Evolutionary conservation across 2,329 filamentous ascomycete species (phyloP), one percentile per base, ranked within the genome.

Genomic region (Botrytis paeoniae): DNA sequence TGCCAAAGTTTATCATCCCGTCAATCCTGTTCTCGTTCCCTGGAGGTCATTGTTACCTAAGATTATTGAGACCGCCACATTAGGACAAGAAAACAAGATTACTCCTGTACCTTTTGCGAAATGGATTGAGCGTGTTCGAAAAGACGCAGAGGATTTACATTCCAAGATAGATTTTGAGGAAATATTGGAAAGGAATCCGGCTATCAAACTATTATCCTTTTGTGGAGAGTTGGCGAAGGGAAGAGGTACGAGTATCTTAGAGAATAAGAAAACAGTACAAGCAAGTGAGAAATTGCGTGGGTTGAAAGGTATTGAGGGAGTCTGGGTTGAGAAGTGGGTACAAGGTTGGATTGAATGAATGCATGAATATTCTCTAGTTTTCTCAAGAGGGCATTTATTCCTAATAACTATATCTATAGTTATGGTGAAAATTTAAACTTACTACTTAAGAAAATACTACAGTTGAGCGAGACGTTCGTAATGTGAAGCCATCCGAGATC

Each of bases 41-140:
- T 65, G 45, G 37, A 71, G 57, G 8, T 41, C 59, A 6, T 10
- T 64, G 2, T 8, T 64, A 20, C 43, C 70, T 12, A 32, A 0
- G 3, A 65, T 71, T 1, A 48, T 54, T 14, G 22, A 68, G 20
- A 39, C n/a, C 4, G 48, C 32, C 2, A 41, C 22, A 22, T 4
- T 6, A 3, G 25, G 3, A 9, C 1, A 43, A 66, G 25, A 22
- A 8, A 63, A 63, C 16, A 63, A 29, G 4, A 9, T 29, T 4
- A 10, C 22, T 20, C 7, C 39, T 29, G 16, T 59, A 25, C 25
- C 48, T 43, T 60, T 69, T 32, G 4, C 37, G 1, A 48, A 32
- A 54, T 70, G 57, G 69, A 37, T 70, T 62, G 57, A 48, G 4
- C 39, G 7, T 4, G 59, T 70, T n/a, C 29, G 57, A n/a, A 70